phyloP scores from a whole-genome alignment of 345 rosid species.

The Populus tremula region DNA sequence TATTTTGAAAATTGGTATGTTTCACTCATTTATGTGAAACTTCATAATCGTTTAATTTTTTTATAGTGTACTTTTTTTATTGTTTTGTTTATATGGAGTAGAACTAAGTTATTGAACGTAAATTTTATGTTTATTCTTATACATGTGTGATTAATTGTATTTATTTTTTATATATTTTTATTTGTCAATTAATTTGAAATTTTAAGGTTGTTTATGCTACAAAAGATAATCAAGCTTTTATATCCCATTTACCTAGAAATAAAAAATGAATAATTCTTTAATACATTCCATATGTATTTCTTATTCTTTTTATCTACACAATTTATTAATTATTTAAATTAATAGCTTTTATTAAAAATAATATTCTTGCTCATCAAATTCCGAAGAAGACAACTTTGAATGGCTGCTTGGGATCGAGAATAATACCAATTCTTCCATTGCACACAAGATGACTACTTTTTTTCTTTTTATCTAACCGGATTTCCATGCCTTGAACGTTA shows the following conservation, averaged over 20 bases:
- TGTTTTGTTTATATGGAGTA: too few species aligned
- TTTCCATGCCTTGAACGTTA: background rate
- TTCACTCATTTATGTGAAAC: too few species aligned
- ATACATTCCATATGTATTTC: background rate
- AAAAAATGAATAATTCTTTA: background rate
- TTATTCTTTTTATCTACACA: background rate
- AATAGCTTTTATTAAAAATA: background rate
- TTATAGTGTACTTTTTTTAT: too few species aligned
- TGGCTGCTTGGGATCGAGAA: background rate
- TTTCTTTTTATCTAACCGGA: background rate
- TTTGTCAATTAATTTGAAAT: too few species aligned
- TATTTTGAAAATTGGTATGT: too few species aligned
- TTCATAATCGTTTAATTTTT: too few species aligned
- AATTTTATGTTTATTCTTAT: too few species aligned
- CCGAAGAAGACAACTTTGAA: background rate
- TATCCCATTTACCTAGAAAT: background rate
- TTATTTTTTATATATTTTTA: too few species aligned
- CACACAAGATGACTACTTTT: background rate
- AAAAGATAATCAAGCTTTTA: background rate
- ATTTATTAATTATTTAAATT: background rate
- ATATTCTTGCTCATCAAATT: background rate
- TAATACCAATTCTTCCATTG: background rate
- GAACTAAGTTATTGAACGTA: too few species aligned
- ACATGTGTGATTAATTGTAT: too few species aligned
- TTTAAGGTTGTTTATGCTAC: too few species aligned